Conservation (phyloP, 805 yeast genomes). For the Scheffersomyces amazonensis region DNA sequence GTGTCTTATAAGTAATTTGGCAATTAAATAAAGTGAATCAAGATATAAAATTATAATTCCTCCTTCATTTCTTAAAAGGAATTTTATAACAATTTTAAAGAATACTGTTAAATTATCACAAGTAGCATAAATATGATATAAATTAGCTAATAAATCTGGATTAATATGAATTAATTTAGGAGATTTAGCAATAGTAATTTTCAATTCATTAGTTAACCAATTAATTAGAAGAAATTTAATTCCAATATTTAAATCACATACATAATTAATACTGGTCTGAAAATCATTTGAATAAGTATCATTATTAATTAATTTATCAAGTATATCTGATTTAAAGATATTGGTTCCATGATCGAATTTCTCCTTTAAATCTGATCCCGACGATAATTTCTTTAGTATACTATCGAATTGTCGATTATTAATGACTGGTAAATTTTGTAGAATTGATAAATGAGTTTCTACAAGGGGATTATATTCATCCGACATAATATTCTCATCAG, state of each 20-base stretch:
- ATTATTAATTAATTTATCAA: constrained; percentile 26
- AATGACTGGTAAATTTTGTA: constrained; percentile 57
- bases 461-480: constrained; percentile 10
- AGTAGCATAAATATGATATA: constrained; percentile 30
- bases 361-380: constrained; percentile 24
- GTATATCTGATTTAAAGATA: constrained; percentile 26
- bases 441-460: constrained; percentile 49
- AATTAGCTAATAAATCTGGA: constrained; percentile 23
- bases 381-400: constrained; percentile 49
- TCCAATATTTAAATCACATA: constrained; percentile 34
- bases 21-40: constrained; percentile 38
- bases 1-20: constrained; percentile 29
- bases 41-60: constrained; percentile 37
- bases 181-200: constrained; percentile 29
- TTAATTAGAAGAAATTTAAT: constrained; percentile 44
- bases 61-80: constrained; percentile 36
- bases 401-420: constrained; percentile 54
- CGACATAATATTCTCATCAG: constrained; percentile 6
- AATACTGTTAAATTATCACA: constrained; percentile 43
- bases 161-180: constrained; percentile 35
- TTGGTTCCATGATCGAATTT: constrained; percentile 39
- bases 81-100: constrained; percentile 32
- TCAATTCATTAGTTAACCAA: constrained; percentile 46
- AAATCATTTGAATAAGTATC: constrained; percentile 12
- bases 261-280: constrained; percentile 8